A percentile compares a stretch with the other conserved stretches of the same genome.
phyloP scores from a whole-genome alignment of 768 basidiomycete genomes.

The Rhizopogon roseolus region DNA sequence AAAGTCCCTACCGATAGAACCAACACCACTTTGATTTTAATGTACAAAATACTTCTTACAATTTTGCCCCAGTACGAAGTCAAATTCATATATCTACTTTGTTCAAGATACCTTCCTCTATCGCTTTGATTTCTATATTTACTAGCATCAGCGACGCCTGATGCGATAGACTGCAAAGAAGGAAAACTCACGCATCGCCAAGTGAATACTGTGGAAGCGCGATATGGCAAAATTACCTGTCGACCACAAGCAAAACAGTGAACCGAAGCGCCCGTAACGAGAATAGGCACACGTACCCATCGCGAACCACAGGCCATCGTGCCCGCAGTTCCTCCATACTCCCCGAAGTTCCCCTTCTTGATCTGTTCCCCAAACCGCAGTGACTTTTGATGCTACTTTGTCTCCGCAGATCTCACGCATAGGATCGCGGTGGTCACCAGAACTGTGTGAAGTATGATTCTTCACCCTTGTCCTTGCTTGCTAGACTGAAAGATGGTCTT shows the following conservation, averaged over 20 bases:
- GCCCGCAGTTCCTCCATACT: slow-evolving; percentile 26
- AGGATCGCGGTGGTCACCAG: slow-evolving; percentile 38
- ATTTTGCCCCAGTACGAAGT: not conserved
- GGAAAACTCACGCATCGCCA: slow-evolving; percentile 25
- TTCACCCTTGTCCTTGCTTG: not conserved
- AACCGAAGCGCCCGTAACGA: not conserved
- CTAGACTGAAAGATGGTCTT: not conserved
- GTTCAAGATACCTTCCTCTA: slow-evolving; percentile 20
- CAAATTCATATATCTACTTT: not conserved
- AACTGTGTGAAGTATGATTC: slow-evolving; percentile 38
- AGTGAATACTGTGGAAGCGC: slow-evolving; percentile 26
- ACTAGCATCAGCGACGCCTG: not conserved
- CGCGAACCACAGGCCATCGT: slow-evolving; percentile 31
- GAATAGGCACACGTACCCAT: slow-evolving; percentile 9
- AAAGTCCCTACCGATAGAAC: no score
- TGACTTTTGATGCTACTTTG: slow-evolving; percentile 39
- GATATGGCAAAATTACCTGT: slow-evolving; percentile 19
- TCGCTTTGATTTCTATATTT: slow-evolving; percentile 23
- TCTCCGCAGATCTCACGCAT: slow-evolving; percentile 42
- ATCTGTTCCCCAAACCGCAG: slow-evolving; percentile 57
- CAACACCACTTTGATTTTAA: no score
- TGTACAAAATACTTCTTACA: no score
- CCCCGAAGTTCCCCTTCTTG: slow-evolving; percentile 56
- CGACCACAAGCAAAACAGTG: not conserved
- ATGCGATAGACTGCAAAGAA: not conserved